A percentile compares a stretch with the other conserved stretches of the same genome.
These are phyloP conservation scores for Dipteronia sinensis DNA, from an alignment of 345 rosid genomes.

Conservation along the genomic window DNA sequence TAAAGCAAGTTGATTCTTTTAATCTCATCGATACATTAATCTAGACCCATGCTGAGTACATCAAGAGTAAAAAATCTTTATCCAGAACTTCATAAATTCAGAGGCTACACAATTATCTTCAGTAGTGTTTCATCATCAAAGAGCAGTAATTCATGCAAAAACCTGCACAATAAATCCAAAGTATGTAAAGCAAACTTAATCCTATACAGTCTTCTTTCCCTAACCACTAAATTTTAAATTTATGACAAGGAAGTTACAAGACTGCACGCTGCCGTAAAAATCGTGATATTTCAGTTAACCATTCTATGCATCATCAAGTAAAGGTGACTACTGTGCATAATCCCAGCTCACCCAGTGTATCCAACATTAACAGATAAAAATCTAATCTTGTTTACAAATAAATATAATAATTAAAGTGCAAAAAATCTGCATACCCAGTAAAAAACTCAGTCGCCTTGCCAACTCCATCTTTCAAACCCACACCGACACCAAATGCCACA, in stretches of 20 bases:
- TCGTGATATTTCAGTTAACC: neutral
- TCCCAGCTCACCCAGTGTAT: neutral
- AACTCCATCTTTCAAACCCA: constrained; percentile 75
- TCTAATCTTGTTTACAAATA: neutral
- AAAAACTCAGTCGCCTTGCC: constrained; percentile 91
- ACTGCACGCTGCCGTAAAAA: neutral
- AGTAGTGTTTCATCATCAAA: neutral
- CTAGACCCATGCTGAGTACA: neutral
- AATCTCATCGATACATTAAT: neutral
- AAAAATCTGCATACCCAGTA: constrained; percentile 61
- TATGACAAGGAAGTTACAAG: neutral
- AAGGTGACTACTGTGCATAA: neutral
- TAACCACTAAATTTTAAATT: neutral
- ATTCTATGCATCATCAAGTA: neutral
- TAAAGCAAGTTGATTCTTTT: neutral
- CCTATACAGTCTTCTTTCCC: neutral
- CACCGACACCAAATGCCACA: constrained; percentile 77
- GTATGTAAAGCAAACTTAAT: neutral
- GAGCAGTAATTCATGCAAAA: too few relatives aligned
- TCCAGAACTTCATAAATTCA: neutral
- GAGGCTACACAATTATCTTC: neutral
- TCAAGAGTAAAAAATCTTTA: neutral
- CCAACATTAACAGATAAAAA: neutral
- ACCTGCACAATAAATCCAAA: neutral
- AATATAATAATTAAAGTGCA: neutral